Evolutionary conservation across 441 rosid species (phyloP).

Genomic region (Pelargonium cotyledonis): DNA sequence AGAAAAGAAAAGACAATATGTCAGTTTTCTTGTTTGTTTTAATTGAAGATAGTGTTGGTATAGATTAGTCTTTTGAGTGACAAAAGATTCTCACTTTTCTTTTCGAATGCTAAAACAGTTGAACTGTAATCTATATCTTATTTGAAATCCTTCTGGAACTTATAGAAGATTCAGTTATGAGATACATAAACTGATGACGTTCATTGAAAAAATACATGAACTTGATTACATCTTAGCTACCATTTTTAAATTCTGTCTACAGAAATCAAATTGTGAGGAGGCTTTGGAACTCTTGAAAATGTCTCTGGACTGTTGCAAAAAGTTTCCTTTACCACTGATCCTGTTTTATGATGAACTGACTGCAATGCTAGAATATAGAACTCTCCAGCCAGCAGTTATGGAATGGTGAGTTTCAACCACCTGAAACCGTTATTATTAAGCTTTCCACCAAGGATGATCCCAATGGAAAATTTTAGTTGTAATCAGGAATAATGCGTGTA

Average conservation of each 20-base stretch:
- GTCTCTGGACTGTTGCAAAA: conserved; percentile 64
- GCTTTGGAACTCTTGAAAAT: conserved; percentile 71
- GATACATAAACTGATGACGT: not conserved
- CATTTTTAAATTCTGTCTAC: conserved; percentile 9
- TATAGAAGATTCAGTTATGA: not conserved
- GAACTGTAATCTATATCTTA: not conserved
- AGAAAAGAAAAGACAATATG: not conserved
- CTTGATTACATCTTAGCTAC: not conserved
- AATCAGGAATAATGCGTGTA: conserved; percentile 17
- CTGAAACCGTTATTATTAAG: conserved; percentile 16
- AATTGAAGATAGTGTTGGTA: not conserved
- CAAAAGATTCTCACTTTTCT: not conserved
- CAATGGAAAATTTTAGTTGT: conserved; percentile 10
- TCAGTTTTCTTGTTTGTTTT: not conserved
- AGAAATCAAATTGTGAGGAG: conserved; percentile 66
- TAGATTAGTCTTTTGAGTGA: not conserved
- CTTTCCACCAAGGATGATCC: conserved; percentile 20
- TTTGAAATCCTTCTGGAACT: not conserved
- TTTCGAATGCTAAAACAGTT: not conserved
- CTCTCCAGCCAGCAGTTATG: conserved; percentile 59
- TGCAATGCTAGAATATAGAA: conserved; percentile 40
- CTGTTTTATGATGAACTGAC: conserved; percentile 76
- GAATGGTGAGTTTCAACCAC: conserved; percentile 52
- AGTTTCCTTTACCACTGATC: conserved; percentile 42
- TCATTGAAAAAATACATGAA: not conserved